Conservation (phyloP, 345 rosid genomes). For the Arabidopsis arenosa region DNA sequence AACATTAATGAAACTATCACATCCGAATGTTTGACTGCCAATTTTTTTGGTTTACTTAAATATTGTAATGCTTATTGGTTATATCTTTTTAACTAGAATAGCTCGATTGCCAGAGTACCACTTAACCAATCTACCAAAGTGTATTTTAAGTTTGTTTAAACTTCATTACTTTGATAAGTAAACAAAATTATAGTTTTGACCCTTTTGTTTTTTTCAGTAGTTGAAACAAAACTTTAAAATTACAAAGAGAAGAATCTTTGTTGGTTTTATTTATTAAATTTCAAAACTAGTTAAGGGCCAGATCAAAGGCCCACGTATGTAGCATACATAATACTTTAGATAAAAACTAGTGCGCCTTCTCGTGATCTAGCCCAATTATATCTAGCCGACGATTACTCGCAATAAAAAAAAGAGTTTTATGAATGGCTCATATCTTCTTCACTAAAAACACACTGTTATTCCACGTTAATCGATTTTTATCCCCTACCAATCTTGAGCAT, state of each 20-base stretch:
- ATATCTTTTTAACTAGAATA: neutral
- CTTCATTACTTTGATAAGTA: neutral
- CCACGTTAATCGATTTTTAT: neutral
- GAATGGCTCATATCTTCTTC: neutral
- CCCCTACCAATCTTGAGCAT: constrained; percentile 59
- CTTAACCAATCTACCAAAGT: neutral
- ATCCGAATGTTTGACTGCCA: constrained; percentile 39
- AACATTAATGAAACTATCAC: constrained; percentile 39
- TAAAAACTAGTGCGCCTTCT: neutral
- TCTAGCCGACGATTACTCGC: neutral
- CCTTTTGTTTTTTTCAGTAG: neutral
- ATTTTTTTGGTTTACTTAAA: neutral
- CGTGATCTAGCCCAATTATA: constrained; percentile 5
- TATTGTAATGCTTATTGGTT: constrained; percentile 3
- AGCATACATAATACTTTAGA: neutral
- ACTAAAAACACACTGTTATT: neutral
- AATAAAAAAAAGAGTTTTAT: neutral
- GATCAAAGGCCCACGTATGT: constrained; percentile 18
- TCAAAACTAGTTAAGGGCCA: neutral
- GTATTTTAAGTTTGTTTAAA: neutral
- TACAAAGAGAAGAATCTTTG: neutral
- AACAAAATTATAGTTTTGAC: neutral
- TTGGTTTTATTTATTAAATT: neutral
- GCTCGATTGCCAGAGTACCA: neutral
- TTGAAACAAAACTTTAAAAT: neutral